phyloP scores from a whole-genome alignment of 2,329 filamentous ascomycete genomes.

The Drechslerella coelobrocha region DNA sequence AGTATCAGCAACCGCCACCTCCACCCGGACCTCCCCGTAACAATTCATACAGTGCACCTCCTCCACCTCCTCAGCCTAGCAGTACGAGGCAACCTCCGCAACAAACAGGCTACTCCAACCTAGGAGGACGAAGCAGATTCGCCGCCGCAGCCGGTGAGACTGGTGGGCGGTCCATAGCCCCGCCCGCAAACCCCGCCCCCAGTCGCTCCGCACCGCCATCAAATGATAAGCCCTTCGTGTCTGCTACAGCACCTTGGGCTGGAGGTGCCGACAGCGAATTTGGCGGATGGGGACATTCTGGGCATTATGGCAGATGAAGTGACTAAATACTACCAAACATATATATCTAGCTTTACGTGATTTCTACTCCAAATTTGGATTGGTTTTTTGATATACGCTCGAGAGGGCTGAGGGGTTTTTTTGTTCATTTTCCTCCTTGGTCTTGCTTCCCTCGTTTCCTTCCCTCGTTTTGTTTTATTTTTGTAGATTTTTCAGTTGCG shows the following conservation, averaged over 20 bases:
- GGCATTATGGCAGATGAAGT: conserved; percentile 33
- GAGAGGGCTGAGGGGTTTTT: not conserved
- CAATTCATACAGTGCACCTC: conserved; percentile 1
- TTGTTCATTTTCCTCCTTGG: no score
- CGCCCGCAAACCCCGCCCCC: not conserved
- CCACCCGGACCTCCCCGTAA: conserved; percentile 14
- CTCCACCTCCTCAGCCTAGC: not conserved
- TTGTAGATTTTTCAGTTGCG: conserved; percentile 32
- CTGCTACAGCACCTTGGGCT: conserved; percentile 44
- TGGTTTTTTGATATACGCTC: not conserved
- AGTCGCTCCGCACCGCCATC: not conserved
- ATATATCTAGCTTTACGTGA: not conserved
- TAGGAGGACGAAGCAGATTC: conserved; percentile 28
- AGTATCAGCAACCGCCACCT: conserved; percentile 27
- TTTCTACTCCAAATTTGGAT: not conserved
- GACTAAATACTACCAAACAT: not conserved
- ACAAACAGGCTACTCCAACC: conserved; percentile 5
- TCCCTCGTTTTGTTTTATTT: not conserved
- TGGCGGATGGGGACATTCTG: conserved; percentile 23
- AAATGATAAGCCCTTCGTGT: conserved; percentile 35
- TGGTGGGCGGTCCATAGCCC: conserved; percentile 6
- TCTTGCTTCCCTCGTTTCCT: conserved; percentile 1
- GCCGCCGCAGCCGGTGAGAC: conserved; percentile 34
- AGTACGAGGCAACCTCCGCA: not conserved
- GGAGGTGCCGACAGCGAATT: conserved; percentile 23